Conservation (phyloP, 768 basidiomycete species). For the Cyathus striatus region DNA sequence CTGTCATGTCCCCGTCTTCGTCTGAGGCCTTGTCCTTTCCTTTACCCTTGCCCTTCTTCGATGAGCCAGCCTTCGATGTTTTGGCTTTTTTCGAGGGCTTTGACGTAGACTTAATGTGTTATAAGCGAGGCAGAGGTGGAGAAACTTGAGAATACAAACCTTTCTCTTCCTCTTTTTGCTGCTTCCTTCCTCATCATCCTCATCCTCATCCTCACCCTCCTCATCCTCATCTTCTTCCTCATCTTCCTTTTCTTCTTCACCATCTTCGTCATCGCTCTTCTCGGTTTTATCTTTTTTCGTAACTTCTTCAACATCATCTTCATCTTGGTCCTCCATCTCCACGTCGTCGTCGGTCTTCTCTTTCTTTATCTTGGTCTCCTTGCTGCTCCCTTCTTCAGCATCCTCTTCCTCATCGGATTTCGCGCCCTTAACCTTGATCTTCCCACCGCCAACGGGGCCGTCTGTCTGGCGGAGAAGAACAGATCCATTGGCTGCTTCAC, state of each 20-base stretch:
- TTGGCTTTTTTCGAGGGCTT: constrained; percentile 44
- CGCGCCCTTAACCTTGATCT: constrained; percentile 31
- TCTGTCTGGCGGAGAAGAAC: constrained; percentile 79
- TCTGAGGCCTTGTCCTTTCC: constrained; percentile 39
- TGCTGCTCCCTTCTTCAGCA: constrained; percentile 25
- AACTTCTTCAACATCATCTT: constrained; percentile 36
- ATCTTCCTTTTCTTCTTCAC: constrained; percentile 47
- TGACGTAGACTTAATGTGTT: constrained; percentile 21
- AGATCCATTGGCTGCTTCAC: constrained; percentile 89
- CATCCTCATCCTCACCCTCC: constrained; percentile 47
- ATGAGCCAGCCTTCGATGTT: constrained; percentile 38
- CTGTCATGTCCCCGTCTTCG: constrained; percentile 18
- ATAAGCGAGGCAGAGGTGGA: too few species aligned
- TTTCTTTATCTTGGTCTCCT: constrained; percentile 31
- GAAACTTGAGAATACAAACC: constrained; percentile 20
- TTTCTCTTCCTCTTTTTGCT: constrained; percentile 76
- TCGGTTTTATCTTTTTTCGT: constrained; percentile 34
- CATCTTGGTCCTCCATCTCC: constrained; percentile 46
- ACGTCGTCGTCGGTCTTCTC: constrained; percentile 38
- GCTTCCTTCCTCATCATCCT: constrained; percentile 45
- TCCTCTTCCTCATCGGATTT: constrained; percentile 33
- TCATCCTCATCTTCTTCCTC: constrained; percentile 49
- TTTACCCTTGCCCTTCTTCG: constrained; percentile 50
- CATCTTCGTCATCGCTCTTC: constrained; percentile 51
- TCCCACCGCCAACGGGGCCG: constrained; percentile 33